Conservation (phyloP, 129 eudicot genomes). For the Flaveria bidentis region DNA sequence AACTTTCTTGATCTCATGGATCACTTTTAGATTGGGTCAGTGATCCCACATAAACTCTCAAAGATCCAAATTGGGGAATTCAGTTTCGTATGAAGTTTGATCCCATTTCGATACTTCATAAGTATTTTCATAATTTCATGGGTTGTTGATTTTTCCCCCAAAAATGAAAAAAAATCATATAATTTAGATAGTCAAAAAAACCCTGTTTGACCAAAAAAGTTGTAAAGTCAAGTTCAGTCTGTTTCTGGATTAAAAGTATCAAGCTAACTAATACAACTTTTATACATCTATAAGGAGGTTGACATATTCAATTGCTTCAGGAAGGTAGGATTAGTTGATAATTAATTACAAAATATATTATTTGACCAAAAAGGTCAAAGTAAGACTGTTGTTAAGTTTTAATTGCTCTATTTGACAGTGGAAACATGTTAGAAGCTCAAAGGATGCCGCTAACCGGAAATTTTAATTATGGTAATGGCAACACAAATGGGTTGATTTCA, state of each 20-base stretch:
- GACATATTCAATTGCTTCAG: not conserved
- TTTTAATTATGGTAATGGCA: conserved; percentile 41
- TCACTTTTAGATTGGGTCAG: conserved; percentile 33
- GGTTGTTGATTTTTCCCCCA: not conserved
- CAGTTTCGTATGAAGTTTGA: conserved; percentile 3
- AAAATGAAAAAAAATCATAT: not conserved
- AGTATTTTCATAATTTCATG: not conserved
- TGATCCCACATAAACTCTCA: not conserved
- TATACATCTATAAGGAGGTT: not conserved
- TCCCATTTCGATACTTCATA: conserved; percentile 4
- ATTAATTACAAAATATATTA: not conserved
- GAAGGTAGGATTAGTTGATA: not conserved
- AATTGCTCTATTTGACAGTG: conserved; percentile 17
- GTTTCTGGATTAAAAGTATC: not conserved
- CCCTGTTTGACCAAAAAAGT: conserved; percentile 16
- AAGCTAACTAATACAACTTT: not conserved
- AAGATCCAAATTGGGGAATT: not conserved
- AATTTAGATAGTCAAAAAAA: not conserved
- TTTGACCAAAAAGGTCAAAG: conserved; percentile 29
- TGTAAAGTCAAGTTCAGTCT: not conserved
- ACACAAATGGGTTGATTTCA: conserved; percentile 56
- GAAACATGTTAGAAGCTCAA: conserved; percentile 74
- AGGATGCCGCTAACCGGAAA: conserved; percentile 54
- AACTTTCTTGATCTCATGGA: conserved; percentile 9
- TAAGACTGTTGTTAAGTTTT: conserved; percentile 4